Percentiles rank a stretch among this genome's conserved stretches.
Evolutionary conservation across 2,329 filamentous ascomycete species (phyloP).

Genomic region (Dactylellina parvicollis): DNA sequence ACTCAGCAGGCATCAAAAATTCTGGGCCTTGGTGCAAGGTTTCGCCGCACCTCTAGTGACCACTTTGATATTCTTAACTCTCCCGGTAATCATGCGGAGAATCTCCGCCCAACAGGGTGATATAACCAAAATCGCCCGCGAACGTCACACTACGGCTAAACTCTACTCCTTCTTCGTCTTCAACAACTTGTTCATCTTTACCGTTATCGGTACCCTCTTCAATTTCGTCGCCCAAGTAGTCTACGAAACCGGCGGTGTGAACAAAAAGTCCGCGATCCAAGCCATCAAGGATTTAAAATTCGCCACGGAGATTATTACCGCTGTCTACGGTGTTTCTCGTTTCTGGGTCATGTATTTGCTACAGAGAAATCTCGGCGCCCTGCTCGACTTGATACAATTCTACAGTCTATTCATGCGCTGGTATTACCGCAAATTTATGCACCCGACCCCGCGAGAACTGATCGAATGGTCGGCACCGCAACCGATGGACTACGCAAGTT

Average conservation of each 20-base stretch:
- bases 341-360: slow-evolving; percentile 96
- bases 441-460: slow-evolving; percentile 86
- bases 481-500: slow-evolving; percentile 91
- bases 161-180: slow-evolving; percentile 96
- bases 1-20: slow-evolving; percentile 70
- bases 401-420: slow-evolving; percentile 86
- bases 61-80: slow-evolving; percentile 83
- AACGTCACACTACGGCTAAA: slow-evolving; percentile 88
- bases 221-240: slow-evolving; percentile 75
- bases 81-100: slow-evolving; percentile 90
- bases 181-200: slow-evolving; percentile 96
- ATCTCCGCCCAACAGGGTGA: slow-evolving; percentile 74
- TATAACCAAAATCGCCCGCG: slow-evolving; percentile 88
- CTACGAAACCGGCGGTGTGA: slow-evolving; percentile 66
- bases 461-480: slow-evolving; percentile 94
- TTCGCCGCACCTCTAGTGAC: slow-evolving; percentile 86
- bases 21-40: slow-evolving; percentile 92
- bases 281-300: slow-evolving; percentile 74
- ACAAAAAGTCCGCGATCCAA: slow-evolving; percentile 67
- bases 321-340: slow-evolving; percentile 81
- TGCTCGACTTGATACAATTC: slow-evolving; percentile 90
- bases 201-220: slow-evolving; percentile 86
- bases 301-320: slow-evolving; percentile 72
- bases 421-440: slow-evolving; percentile 82
- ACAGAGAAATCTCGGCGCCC: slow-evolving; percentile 90